phyloP scores from a whole-genome alignment of 73 alveolate species.

The Uronychia binucleata region DNA sequence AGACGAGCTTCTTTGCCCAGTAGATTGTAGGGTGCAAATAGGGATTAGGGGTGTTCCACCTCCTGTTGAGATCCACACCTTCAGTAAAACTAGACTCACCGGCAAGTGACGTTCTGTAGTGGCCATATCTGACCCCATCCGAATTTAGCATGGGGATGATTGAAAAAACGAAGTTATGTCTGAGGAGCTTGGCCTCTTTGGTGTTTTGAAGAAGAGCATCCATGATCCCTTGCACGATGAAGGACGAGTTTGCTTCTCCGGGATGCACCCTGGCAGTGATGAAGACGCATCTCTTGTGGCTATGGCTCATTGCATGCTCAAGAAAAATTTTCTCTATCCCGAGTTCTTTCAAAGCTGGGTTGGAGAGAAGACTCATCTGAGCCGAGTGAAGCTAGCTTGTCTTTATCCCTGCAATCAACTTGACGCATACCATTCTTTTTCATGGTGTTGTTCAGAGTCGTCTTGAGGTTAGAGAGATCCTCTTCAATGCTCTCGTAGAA shows the following conservation, averaged over 20 bases:
- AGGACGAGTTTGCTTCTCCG: constrained; percentile 87
- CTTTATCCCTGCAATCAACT: neutral
- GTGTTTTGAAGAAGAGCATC: constrained; percentile 75
- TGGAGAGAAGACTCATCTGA: neutral
- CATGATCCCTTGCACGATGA: constrained; percentile 77
- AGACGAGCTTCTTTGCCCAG: constrained; percentile 44
- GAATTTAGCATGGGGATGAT: constrained; percentile 84
- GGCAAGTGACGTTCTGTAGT: constrained; percentile 71
- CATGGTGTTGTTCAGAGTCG: neutral
- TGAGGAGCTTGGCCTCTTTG: constrained; percentile 72
- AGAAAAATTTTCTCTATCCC: neutral
- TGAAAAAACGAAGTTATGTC: constrained; percentile 78
- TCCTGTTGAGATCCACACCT: constrained; percentile 88
- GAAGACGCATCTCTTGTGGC: constrained; percentile 57
- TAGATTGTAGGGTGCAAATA: constrained; percentile 83
- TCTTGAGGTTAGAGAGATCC: neutral
- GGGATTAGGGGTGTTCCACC: constrained; percentile 86
- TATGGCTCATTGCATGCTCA: neutral
- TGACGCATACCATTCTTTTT: neutral
- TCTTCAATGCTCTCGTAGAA: neutral
- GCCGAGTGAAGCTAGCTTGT: neutral
- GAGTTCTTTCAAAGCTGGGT: constrained; percentile 25
- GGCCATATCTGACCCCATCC: constrained; percentile 88
- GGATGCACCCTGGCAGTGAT: constrained; percentile 84
- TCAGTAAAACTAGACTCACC: too few relatives aligned